Conservation (phyloP, 371 early-diverging fungal genomes). For the Cokeromyces recurvatus region DNA sequence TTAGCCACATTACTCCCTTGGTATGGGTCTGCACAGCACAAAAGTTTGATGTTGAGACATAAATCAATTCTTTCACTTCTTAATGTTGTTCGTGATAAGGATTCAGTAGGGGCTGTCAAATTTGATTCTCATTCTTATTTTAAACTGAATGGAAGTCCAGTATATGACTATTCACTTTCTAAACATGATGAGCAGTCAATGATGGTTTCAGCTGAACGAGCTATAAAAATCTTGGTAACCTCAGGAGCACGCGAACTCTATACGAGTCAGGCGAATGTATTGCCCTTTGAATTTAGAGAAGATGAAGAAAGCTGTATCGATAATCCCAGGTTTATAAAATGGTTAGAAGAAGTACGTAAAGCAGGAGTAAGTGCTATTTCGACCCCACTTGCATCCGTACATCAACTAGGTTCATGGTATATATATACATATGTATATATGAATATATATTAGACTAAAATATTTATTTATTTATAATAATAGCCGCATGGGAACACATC, state of each 20-base stretch:
- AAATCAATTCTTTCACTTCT: slow-evolving; percentile 39
- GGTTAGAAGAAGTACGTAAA: slow-evolving; percentile 18
- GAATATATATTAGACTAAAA: background rate
- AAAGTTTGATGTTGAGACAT: slow-evolving; percentile 42
- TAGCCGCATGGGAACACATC: slow-evolving; percentile 60
- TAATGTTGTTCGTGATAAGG: slow-evolving; percentile 61
- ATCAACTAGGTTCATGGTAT: slow-evolving; percentile 63
- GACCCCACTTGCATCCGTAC: slow-evolving; percentile 23
- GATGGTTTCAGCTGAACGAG: slow-evolving; percentile 37
- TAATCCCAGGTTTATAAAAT: slow-evolving; percentile 29
- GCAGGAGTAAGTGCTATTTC: slow-evolving; percentile 9
- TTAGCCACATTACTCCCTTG: slow-evolving; percentile 39
- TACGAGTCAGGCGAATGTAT: slow-evolving; percentile 35
- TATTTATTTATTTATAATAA: background rate
- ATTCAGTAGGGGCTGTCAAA: slow-evolving; percentile 26
- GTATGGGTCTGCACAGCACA: slow-evolving; percentile 44
- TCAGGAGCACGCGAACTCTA: slow-evolving; percentile 63
- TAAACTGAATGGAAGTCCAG: background rate
- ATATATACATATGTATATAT: background rate
- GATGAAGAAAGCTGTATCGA: slow-evolving; percentile 27
- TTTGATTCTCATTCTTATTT: slow-evolving; percentile 12
- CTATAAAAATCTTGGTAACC: slow-evolving; percentile 50
- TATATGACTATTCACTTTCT: slow-evolving; percentile 38
- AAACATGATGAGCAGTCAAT: slow-evolving; percentile 44
- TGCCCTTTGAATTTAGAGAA: slow-evolving; percentile 27